These are phyloP conservation scores for Fragaria ananassa DNA, from an alignment of 306 rosid genomes.

Conservation along the genomic window DNA sequence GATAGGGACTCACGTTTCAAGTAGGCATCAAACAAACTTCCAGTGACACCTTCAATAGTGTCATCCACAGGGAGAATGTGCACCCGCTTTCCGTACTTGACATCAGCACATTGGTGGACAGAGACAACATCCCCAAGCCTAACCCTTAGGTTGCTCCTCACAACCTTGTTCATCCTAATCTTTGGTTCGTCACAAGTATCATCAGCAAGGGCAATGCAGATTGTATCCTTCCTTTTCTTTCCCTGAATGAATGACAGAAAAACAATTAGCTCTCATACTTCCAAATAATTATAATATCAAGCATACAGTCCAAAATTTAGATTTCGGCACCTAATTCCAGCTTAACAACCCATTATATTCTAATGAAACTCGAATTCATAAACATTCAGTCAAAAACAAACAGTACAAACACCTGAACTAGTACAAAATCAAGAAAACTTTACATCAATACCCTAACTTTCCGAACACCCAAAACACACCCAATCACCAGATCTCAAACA, in stretches of 20 bases:
- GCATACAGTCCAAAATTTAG: background rate
- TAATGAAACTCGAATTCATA: background rate
- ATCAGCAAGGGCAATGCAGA: conserved; percentile 93
- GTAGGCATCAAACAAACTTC: conserved; percentile 79
- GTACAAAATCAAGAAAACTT: background rate
- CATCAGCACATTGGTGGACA: conserved; percentile 89
- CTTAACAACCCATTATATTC: background rate
- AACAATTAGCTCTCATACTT: background rate
- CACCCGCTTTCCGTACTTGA: conserved; percentile 87
- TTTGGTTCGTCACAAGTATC: conserved; percentile 84
- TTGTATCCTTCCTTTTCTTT: conserved; percentile 81
- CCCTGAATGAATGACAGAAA: conserved; percentile 46
- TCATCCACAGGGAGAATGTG: conserved; percentile 94
- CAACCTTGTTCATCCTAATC: conserved; percentile 94
- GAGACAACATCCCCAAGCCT: conserved; percentile 97
- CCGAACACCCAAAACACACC: background rate
- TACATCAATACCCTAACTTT: background rate
- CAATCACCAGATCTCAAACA: conserved; percentile 18
- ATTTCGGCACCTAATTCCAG: background rate
- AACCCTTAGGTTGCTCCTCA: conserved; percentile 85
- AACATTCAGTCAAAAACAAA: background rate
- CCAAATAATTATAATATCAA: too few species aligned
- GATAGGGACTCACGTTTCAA: conserved; percentile 67
- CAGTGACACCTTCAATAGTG: conserved; percentile 90
- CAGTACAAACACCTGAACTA: background rate